Base-by-base conservation (phyloP, 257 asterid species). In the Primulina huaijiensis region DNA sequence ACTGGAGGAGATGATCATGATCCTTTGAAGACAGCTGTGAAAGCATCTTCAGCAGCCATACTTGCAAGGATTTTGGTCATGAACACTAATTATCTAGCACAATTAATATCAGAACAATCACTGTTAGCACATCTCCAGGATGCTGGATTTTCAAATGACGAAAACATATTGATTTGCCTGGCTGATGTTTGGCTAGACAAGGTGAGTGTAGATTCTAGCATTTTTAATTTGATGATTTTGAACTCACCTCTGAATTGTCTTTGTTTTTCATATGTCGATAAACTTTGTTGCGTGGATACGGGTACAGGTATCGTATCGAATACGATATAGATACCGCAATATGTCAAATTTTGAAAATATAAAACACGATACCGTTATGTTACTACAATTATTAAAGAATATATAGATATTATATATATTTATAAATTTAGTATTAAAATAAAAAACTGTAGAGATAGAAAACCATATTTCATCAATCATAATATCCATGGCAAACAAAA, bases 121-220 rank as follows among this genome's bases (percentile, higher is more conserved):
- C 77, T 89, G 57, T 68, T 83, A 75, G 82, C 81, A 69, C 89
- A 79, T 77, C 88, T 89, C 70, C 96, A 91, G 73, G 84, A 85
- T 64, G 79, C 83, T 79, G 95, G 97, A 60, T 82, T 88, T 82
- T 87, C 96, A 53, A 79, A 66, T 70, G 96, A 94, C 64, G 98
- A 89, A 73, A 88, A 80, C 73, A 77, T 91, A 77, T 97, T 94
- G 71, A 95, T 94, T 80, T 86, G 97, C 88, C 88, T 94, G 58
- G 95, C 88, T 55, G 97, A 94, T 72, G 82, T 89, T 56, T 94
- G 99, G 99, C 95, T 91, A 63, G 99, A 94, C 81, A 89, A 88
- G 97, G 99, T 89, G 61, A 76, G 87, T 35, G 35, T 40, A 50
- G n/a, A 7, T 31, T 37, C 58, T 46, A 20, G 14, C 20, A 29